Conservation (phyloP, 2,329 filamentous ascomycete species). For the Xylaria sp. region DNA sequence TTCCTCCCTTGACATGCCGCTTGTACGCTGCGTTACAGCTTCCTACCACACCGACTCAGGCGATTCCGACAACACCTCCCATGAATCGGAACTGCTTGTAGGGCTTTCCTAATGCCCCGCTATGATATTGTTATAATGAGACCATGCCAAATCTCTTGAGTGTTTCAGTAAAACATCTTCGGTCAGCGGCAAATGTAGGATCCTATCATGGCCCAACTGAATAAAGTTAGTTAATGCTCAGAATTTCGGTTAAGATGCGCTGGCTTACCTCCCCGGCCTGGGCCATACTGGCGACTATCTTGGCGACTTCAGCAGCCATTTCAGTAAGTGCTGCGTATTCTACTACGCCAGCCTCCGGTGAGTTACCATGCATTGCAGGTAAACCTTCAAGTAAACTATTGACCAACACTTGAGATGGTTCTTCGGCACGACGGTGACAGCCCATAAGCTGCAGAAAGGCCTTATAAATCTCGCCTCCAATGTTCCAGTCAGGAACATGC, state of each 20-base stretch:
- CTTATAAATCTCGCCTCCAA: constrained; percentile 82
- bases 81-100: not conserved
- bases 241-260: not conserved
- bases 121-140: constrained; percentile 48
- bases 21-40: not conserved
- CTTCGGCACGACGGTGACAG: constrained; percentile 52
- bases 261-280: constrained; percentile 48
- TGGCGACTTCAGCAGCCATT: constrained; percentile 51
- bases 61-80: not conserved
- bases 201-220: constrained; percentile 49
- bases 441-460: constrained; percentile 67
- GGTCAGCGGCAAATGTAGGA: constrained; percentile 49
- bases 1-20: not conserved
- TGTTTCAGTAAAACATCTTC: constrained; percentile 51
- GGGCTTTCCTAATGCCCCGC: constrained; percentile 43
- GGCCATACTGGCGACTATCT: constrained; percentile 48
- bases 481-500: constrained; percentile 76
- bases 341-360: constrained; percentile 48
- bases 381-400: constrained; percentile 68
- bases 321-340: constrained; percentile 52
- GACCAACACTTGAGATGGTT: constrained; percentile 58
- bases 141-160: constrained; percentile 50
- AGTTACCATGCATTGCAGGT: constrained; percentile 62
- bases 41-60: not conserved
- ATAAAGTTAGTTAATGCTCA: constrained; percentile 37